Percentiles rank a stretch among this genome's conserved stretches.
These are phyloP conservation scores for Epichloe amarillans DNA, from an alignment of 2,329 filamentous ascomycete species.

Conservation along the genomic window DNA sequence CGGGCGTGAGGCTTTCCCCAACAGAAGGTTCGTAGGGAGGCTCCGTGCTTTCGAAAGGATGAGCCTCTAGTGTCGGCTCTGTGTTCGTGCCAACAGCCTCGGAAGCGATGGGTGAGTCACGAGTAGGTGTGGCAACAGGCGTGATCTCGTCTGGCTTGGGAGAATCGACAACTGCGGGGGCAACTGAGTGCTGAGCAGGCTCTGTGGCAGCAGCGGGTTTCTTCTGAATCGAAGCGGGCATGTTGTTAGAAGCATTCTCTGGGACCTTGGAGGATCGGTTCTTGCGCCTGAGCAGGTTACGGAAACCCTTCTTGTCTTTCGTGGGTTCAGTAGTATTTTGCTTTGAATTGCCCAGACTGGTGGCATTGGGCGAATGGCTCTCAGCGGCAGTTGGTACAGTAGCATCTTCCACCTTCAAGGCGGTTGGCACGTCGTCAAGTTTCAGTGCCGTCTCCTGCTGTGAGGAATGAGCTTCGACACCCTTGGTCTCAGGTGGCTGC, in stretches of 20 bases:
- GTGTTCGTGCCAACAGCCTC: not conserved
- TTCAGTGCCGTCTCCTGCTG: not conserved
- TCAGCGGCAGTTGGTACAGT: not conserved
- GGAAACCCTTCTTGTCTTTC: conserved; percentile 37
- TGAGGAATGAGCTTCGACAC: not conserved
- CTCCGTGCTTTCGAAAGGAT: conserved; percentile 6
- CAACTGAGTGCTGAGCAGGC: not conserved
- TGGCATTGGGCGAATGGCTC: not conserved
- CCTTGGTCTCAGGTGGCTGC: not conserved
- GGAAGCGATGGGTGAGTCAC: not conserved
- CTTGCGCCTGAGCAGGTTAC: conserved; percentile 54
- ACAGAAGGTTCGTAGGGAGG: conserved; percentile 9
- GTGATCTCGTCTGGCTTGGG: not conserved
- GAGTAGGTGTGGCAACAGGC: not conserved
- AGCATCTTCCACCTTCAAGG: conserved; percentile 12
- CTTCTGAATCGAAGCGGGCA: conserved; percentile 36
- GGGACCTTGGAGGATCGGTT: conserved; percentile 44
- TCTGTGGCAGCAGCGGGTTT: conserved; percentile 18
- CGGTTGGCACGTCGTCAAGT: conserved; percentile 4
- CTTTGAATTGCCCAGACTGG: conserved; percentile 28
- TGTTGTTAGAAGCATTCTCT: conserved; percentile 37
- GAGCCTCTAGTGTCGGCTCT: not conserved
- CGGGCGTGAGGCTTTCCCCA: conserved; percentile 37
- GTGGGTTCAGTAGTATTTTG: conserved; percentile 29
- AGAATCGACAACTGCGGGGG: not conserved